A percentile compares a stretch with the other conserved stretches of the same genome.
These are phyloP conservation scores for Eutypa lata DNA, from an alignment of 2,329 filamentous ascomycete species.

Conservation along the genomic window DNA sequence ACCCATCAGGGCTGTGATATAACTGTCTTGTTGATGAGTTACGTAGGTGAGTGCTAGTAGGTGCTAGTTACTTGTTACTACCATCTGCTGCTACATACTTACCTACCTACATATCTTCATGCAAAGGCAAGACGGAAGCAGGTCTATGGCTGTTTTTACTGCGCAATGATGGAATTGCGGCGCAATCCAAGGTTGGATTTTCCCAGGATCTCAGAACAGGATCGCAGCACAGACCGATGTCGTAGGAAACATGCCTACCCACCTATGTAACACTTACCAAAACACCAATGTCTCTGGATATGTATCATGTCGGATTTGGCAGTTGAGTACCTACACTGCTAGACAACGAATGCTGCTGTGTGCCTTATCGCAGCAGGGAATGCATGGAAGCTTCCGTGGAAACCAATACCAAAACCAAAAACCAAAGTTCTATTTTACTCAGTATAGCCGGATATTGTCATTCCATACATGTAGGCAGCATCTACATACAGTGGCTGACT, in stretches of 20 bases:
- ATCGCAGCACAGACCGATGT: not conserved
- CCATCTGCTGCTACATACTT: too few species aligned
- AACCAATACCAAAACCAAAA: too few species aligned
- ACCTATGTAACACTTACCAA: too few species aligned
- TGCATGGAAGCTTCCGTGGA: slow-evolving; percentile 11
- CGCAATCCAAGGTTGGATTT: not conserved
- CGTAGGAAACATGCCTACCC: not conserved
- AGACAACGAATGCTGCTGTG: too few species aligned
- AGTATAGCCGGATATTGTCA: not conserved
- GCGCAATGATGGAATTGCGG: not conserved
- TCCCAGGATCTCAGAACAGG: not conserved
- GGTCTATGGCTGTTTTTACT: not conserved
- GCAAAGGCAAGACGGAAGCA: not conserved
- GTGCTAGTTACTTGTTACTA: too few species aligned
- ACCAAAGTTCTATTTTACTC: not conserved
- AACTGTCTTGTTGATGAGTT: too few species aligned
- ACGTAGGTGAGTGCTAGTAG: too few species aligned
- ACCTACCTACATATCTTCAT: too few species aligned
- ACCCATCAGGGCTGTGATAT: too few species aligned
- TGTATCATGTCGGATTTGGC: too few species aligned
- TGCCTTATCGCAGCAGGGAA: slow-evolving; percentile 3
- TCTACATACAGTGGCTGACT: not conserved
- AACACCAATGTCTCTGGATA: too few species aligned
- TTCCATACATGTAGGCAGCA: not conserved
- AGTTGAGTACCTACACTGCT: too few species aligned